Evolutionary conservation across 345 rosid species (phyloP), one percentile per base, ranked within the genome.

Genomic region (Adansonia digitata): DNA sequence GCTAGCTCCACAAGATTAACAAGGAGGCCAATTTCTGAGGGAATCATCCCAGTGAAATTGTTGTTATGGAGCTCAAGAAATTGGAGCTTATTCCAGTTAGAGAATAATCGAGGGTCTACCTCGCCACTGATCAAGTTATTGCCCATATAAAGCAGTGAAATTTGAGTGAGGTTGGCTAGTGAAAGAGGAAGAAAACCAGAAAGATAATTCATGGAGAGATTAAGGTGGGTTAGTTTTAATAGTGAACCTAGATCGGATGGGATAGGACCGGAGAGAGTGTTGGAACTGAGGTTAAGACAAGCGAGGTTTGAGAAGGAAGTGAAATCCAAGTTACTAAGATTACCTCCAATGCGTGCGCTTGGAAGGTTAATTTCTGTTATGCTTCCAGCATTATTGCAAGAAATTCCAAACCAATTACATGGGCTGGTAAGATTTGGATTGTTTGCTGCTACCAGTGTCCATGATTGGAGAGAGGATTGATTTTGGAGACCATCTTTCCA

Each of bases 181-280:
- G 74, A 52, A 71, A 53, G 45, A 34, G 74, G 62, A 71, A 71
- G 63, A 35, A 18, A 71, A 71, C 74, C 74, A 71, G 62, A 52
- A 20, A 71, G 60, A 31, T 9, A 71, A 14, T 71, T 52, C 46
- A 31, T 52, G 20, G 62, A 52, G 27, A 52, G 48, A 71, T 52
- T 71, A 5, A 52, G 74, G 31, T 71, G 34, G 6, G 63, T 71
- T 35, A 71, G 43, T 53, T 52, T 52, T 52, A 62, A 52, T 52
- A 71, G 74, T 13, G 7, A 46, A 35, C 43, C 42, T 9, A 49
- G 34, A 17, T 48, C 12, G 24, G 73, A 18, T 24, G 59, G 43
- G 57, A 69, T 69, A 14, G 24, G 39, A 52, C 74, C 62, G 12
- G 27, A 51, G 46, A 52, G 74, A 51, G 3, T 20, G 43, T 35